Evolutionary conservation across 2,329 filamentous ascomycete genomes (phyloP).

Genomic region (Sporothrix protearum): DNA sequence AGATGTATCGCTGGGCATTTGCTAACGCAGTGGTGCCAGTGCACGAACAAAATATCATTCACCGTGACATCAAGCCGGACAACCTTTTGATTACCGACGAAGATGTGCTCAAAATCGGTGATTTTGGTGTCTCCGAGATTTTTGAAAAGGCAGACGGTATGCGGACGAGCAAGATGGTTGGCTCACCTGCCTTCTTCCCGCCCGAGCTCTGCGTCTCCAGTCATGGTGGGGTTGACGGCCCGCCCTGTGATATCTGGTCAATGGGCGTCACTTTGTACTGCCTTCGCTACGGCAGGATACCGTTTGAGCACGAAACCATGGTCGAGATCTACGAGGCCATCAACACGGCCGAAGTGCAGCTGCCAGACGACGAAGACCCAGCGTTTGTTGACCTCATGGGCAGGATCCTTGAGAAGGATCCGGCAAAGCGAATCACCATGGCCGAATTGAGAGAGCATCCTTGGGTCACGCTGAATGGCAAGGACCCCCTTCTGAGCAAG

Average conservation of each 20-base stretch:
- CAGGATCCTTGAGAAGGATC: constrained; percentile 78
- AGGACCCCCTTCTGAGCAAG: constrained; percentile 71
- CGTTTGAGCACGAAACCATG: constrained; percentile 75
- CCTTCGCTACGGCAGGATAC: constrained; percentile 80
- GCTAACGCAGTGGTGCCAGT: constrained; percentile 46
- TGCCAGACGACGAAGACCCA: constrained; percentile 62
- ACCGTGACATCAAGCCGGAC: constrained; percentile 96
- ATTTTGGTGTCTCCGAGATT: constrained; percentile 99
- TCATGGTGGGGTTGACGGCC: constrained; percentile 83
- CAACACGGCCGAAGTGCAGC: constrained; percentile 60
- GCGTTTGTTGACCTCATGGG: constrained; percentile 71
- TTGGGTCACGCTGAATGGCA: constrained; percentile 83
- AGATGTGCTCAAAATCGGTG: constrained; percentile 92
- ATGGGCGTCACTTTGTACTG: constrained; percentile 97
- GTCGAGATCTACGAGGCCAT: constrained; percentile 90
- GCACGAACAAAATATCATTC: constrained; percentile 89
- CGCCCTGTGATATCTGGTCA: constrained; percentile 93
- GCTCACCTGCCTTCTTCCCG: constrained; percentile 89
- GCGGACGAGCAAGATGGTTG: constrained; percentile 88
- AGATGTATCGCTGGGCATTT: neutral
- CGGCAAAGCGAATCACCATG: constrained; percentile 78
- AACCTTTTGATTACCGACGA: constrained; percentile 88
- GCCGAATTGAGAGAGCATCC: constrained; percentile 74
- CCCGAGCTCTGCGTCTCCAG: constrained; percentile 85
- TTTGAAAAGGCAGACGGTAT: constrained; percentile 83